Percentiles rank a stretch among this genome's conserved stretches.
phyloP scores from a whole-genome alignment of 2,329 filamentous ascomycete species.

The Biscogniauxia sp. region DNA sequence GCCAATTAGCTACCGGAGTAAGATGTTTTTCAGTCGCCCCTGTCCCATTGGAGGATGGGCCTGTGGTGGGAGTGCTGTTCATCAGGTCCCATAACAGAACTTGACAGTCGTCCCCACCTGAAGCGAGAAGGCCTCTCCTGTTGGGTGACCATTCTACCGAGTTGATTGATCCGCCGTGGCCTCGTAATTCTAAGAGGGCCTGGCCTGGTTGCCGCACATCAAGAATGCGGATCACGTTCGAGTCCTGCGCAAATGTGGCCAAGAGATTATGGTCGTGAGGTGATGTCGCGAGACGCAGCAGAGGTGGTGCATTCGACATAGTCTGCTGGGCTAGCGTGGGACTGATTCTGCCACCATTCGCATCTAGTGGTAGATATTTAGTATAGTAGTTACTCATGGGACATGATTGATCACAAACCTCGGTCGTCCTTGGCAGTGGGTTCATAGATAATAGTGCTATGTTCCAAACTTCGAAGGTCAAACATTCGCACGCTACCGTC shows the following conservation, averaged over 20 bases:
- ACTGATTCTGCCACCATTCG: conserved; percentile 63
- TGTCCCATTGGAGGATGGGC: conserved; percentile 47
- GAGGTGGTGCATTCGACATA: conserved; percentile 71
- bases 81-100: conserved; percentile 94
- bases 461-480: conserved; percentile 90
- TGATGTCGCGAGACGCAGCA: conserved; percentile 81
- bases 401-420: conserved; percentile 46
- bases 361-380: conserved; percentile 39
- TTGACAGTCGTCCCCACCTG: conserved; percentile 86
- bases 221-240: conserved; percentile 86
- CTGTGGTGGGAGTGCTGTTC: conserved; percentile 54
- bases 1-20: conserved; percentile 74
- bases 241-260: conserved; percentile 95
- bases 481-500: conserved; percentile 99
- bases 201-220: conserved; percentile 96
- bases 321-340: conserved; percentile 75
- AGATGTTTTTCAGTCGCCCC: conserved; percentile 55
- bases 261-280: conserved; percentile 94
- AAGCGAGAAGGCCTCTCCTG: conserved; percentile 83
- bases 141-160: conserved; percentile 94
- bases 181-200: conserved; percentile 87
- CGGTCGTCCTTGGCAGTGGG: conserved; percentile 81
- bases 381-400: not conserved
- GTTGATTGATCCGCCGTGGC: conserved; percentile 82
- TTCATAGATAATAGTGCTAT: conserved; percentile 99